Conservation (phyloP, 306 rosid species). For the Cicer arietinum region DNA sequence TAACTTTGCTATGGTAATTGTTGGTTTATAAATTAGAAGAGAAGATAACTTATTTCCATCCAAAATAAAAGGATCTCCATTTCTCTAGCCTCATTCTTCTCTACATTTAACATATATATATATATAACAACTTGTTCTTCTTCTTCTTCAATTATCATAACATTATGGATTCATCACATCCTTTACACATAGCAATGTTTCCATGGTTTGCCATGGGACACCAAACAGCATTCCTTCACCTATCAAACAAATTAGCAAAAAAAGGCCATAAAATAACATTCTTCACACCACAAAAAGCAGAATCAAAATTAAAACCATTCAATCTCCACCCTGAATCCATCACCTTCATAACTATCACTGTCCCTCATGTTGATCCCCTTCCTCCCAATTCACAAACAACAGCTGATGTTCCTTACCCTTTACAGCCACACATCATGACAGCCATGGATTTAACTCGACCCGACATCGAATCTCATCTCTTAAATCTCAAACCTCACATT, state of each 20-base stretch:
- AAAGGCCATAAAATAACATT: conserved; percentile 48
- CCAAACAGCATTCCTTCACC: conserved; percentile 43
- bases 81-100: too few species aligned
- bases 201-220: conserved; percentile 51
- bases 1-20: too few species aligned
- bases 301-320: conserved; percentile 35
- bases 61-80: too few species aligned
- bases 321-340: conserved; percentile 44
- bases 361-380: conserved; percentile 50
- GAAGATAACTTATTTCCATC: too few species aligned
- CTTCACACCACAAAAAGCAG: conserved; percentile 36
- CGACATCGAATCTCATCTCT: conserved; percentile 31
- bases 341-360: conserved; percentile 37
- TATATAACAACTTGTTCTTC: neutral
- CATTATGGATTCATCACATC: conserved; percentile 35
- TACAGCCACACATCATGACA: conserved; percentile 39
- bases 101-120: too few species aligned
- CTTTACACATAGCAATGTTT: conserved; percentile 45
- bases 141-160: neutral
- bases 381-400: conserved; percentile 49
- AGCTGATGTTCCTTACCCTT: conserved; percentile 43
- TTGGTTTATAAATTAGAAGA: too few species aligned
- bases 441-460: conserved; percentile 47
- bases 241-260: conserved; percentile 45
- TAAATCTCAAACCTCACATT: conserved; percentile 46